Percentiles rank a stretch among this genome's conserved stretches.
Conservation (phyloP, 2,329 filamentous ascomycete species). For the Neopestalotiopsis rosae region DNA sequence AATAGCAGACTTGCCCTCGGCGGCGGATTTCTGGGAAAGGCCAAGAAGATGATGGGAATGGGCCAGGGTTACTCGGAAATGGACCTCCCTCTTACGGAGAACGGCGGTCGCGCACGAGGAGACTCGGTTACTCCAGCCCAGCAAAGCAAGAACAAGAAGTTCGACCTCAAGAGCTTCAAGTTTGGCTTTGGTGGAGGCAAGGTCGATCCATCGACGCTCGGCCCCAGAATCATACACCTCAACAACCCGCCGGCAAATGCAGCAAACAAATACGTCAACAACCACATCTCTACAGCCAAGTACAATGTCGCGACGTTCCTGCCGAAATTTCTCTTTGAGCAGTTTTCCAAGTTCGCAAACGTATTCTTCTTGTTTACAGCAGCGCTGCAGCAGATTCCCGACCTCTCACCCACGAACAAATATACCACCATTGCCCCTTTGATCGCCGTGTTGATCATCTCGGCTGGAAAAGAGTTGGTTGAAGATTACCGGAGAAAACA, state of each 20-base stretch:
- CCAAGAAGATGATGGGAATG: conserved; percentile 92
- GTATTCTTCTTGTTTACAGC: conserved; percentile 99
- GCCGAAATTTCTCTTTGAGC: conserved; percentile 96
- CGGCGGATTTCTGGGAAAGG: conserved; percentile 83
- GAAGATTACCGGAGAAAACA: conserved; percentile 91
- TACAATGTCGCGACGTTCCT: conserved; percentile 94
- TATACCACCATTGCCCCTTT: conserved; percentile 98
- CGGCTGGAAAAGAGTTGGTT: conserved; percentile 90
- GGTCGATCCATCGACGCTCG: conserved; percentile 86
- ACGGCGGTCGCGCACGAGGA: conserved; percentile 47
- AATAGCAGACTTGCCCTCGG: conserved; percentile 90
- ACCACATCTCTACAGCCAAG: conserved; percentile 96
- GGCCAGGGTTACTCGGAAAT: conserved; percentile 89
- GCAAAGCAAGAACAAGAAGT: conserved; percentile 60
- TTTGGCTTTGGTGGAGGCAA: conserved; percentile 88
- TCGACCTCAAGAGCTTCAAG: conserved; percentile 81
- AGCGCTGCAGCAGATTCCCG: conserved; percentile 90
- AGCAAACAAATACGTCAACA: conserved; percentile 89
- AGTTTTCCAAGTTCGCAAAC: conserved; percentile 99
- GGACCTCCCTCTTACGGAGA: conserved; percentile 92
- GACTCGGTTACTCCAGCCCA: conserved; percentile 34
- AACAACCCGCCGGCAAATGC: conserved; percentile 96
- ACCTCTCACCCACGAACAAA: conserved; percentile 90
- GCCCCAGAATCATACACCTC: conserved; percentile 89
- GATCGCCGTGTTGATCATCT: conserved; percentile 88